These are phyloP conservation scores for Phytophthora hibernalis DNA, from an alignment of 352 stramenopile genomes.

Conservation along the genomic window DNA sequence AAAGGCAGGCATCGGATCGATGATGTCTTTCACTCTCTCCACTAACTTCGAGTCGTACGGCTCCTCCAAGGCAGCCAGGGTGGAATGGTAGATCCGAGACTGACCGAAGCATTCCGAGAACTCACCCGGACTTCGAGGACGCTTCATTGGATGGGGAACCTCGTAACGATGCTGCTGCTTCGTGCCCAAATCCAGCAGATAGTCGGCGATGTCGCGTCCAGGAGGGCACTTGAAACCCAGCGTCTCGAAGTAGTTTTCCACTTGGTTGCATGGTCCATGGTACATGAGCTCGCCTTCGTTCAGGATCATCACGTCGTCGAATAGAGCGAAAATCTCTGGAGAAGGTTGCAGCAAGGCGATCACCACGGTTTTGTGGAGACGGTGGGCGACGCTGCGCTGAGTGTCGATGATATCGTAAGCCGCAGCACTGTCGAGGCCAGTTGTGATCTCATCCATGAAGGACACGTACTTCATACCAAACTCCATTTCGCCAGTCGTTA, in stretches of 20 bases:
- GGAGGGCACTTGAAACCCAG: constrained; percentile 45
- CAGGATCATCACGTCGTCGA: constrained; percentile 56
- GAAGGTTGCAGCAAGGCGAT: constrained; percentile 85
- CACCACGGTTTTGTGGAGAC: constrained; percentile 40
- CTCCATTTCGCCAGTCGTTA: constrained; percentile 36
- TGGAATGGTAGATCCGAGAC: constrained; percentile 43
- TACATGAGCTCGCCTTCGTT: constrained; percentile 91
- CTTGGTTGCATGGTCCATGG: constrained; percentile 27
- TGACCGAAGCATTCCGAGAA: constrained; percentile 36
- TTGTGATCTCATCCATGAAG: constrained; percentile 91
- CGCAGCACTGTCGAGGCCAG: constrained; percentile 78
- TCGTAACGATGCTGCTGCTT: constrained; percentile 39
- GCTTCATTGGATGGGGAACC: constrained; percentile 10
- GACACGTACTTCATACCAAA: constrained; percentile 60
- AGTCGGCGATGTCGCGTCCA: constrained; percentile 41
- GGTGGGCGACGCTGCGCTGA: constrained; percentile 27
- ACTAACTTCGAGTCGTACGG: constrained; percentile 20
- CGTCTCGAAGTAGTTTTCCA: constrained; percentile 43
- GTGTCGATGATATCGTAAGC: constrained; percentile 42
- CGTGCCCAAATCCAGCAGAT: constrained; percentile 37
- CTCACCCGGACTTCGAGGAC: constrained; percentile 19
- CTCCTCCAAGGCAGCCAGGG: constrained; percentile 32
- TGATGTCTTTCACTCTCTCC: too few relatives aligned
- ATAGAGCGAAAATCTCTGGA: constrained; percentile 90
- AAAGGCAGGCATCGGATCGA: constrained; percentile 40